These are phyloP conservation scores for California macrophylla DNA, from an alignment of 441 rosid genomes.

Conservation along the genomic window DNA sequence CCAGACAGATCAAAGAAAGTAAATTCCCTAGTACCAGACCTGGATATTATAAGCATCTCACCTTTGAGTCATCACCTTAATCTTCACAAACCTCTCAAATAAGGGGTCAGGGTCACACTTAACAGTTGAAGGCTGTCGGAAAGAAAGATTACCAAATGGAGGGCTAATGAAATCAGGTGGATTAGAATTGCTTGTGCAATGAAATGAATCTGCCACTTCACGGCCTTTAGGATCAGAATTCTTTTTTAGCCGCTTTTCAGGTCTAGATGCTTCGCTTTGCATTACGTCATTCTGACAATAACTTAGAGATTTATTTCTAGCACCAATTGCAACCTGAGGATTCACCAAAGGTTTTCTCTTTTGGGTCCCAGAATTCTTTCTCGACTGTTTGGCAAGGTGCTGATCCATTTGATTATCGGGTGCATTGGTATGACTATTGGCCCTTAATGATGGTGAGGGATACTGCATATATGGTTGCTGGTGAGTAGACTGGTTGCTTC, in stretches of 20 bases:
- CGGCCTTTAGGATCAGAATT: neutral
- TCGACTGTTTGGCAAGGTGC: constrained; percentile 8
- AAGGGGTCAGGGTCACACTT: neutral
- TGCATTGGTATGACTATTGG: neutral
- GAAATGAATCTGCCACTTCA: neutral
- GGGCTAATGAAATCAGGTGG: neutral
- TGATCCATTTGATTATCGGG: neutral
- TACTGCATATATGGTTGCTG: neutral
- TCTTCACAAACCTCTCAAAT: constrained; percentile 18
- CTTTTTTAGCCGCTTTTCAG: constrained; percentile 12
- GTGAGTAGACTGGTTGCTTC: constrained; percentile 10
- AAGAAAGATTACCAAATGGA: neutral
- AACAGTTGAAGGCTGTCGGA: constrained; percentile 3
- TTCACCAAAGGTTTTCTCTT: constrained; percentile 15
- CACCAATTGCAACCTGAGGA: constrained; percentile 9
- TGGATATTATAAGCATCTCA: neutral
- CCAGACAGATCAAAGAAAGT: neutral
- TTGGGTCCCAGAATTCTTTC: constrained; percentile 4
- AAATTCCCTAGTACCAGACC: neutral
- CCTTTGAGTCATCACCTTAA: constrained; percentile 19
- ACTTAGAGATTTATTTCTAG: neutral
- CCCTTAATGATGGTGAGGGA: constrained; percentile 3
- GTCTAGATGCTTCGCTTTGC: constrained; percentile 10
- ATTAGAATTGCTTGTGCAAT: neutral
- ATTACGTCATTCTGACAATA: constrained; percentile 5